phyloP scores from a whole-genome alignment of 2,329 filamentous ascomycete species.

The Hymenoscyphus infarciens region DNA sequence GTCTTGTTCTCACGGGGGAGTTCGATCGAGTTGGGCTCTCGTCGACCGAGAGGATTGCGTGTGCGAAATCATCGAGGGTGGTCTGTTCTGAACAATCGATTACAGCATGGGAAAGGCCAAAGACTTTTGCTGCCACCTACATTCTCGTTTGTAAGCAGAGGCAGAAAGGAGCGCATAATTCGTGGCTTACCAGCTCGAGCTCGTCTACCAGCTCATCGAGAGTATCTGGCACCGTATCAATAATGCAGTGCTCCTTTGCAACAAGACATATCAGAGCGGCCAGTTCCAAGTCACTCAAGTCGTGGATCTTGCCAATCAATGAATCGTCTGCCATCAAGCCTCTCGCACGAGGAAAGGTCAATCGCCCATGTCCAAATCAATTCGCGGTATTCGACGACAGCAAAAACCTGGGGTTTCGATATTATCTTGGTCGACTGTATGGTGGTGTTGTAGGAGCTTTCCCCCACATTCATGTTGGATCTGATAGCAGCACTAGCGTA shows the following conservation, averaged over 20 bases:
- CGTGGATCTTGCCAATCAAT: conserved; percentile 67
- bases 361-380: conserved; percentile 20
- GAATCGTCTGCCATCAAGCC: conserved; percentile 56
- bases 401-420: not conserved
- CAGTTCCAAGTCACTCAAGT: conserved; percentile 82
- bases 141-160: conserved; percentile 10
- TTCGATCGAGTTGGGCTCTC: conserved; percentile 23
- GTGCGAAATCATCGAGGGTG: conserved; percentile 77
- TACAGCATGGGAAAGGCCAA: conserved; percentile 66
- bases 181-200: conserved; percentile 58
- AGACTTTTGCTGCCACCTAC: conserved; percentile 65
- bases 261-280: conserved; percentile 79
- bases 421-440: not conserved
- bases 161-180: not conserved
- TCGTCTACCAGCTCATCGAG: conserved; percentile 70
- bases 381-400: not conserved
- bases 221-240: conserved; percentile 63
- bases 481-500: conserved; percentile 23
- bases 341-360: conserved; percentile 12
- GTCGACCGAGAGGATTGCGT: conserved; percentile 49
- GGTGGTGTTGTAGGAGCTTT: not conserved
- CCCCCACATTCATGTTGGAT: not conserved
- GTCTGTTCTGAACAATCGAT: conserved; percentile 70
- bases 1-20: conserved; percentile 29
- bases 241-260: conserved; percentile 81